Evolutionary conservation across 768 basidiomycete species (phyloP).

Genomic region (Pleurotus salmoneostramineus): DNA sequence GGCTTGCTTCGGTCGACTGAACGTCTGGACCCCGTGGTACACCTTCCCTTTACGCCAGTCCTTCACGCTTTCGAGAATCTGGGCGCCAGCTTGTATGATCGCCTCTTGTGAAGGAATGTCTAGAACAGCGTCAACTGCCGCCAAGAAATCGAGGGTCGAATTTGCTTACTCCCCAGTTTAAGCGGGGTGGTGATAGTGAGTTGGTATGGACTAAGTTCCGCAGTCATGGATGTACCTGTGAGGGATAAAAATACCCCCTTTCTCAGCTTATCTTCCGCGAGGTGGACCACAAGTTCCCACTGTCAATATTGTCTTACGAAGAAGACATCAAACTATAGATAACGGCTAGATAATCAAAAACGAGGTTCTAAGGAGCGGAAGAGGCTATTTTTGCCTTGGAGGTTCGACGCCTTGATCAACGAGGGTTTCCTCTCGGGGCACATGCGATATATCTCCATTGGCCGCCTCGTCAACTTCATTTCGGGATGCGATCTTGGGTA

Average conservation of each 20-base stretch:
- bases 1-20: constrained; percentile 44
- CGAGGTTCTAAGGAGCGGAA: not conserved
- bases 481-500: constrained; percentile 17
- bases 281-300: too few species aligned
- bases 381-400: not conserved
- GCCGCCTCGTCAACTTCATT: not conserved
- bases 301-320: too few species aligned
- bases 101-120: constrained; percentile 60
- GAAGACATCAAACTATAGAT: not conserved
- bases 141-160: not conserved
- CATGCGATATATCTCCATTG: not conserved
- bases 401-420: not conserved
- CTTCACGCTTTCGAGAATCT: constrained; percentile 51
- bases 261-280: too few species aligned
- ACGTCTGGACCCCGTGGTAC: constrained; percentile 53
- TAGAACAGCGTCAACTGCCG: constrained; percentile 17
- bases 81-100: constrained; percentile 47
- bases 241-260: too few species aligned
- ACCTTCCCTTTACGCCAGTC: constrained; percentile 71
- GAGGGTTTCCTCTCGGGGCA: not conserved
- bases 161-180: constrained; percentile 3
- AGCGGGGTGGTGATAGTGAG: constrained; percentile 4
- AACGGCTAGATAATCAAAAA: not conserved
- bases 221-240: not conserved
- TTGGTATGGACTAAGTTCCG: not conserved